These are phyloP conservation scores for Naganishia randhawae DNA, from an alignment of 768 basidiomycete species.

Conservation along the genomic window DNA sequence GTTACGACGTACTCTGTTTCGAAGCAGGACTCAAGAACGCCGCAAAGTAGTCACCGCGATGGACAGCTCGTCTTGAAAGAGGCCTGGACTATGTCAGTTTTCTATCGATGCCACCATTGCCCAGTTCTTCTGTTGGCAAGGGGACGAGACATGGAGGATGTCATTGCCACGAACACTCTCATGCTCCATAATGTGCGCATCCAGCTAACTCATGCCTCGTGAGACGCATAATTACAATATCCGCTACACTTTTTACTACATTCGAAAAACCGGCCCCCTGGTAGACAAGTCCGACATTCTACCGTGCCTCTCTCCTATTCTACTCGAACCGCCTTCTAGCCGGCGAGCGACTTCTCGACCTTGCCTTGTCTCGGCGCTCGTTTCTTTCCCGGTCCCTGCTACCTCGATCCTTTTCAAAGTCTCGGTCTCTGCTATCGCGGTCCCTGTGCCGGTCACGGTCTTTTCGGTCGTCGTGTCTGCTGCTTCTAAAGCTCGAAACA, in stretches of 20 bases:
- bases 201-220: no score
- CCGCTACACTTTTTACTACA: background rate
- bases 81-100: no score
- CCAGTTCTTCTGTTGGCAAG: no score
- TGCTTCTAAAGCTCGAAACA: background rate
- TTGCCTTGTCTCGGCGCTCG: conserved; percentile 18
- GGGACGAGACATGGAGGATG: no score
- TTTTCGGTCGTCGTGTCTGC: conserved; percentile 25
- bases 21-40: no score
- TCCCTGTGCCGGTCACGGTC: conserved; percentile 26
- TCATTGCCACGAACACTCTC: background rate
- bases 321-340: conserved; percentile 17
- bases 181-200: background rate
- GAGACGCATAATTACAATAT: background rate
- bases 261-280: background rate
- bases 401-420: conserved; percentile 14
- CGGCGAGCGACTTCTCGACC: conserved; percentile 20
- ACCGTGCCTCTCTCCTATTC: background rate
- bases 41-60: no score
- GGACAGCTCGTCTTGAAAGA: no score
- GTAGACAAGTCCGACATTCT: background rate
- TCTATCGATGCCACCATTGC: no score
- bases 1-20: no score
- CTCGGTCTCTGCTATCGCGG: conserved; percentile 20
- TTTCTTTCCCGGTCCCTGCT: conserved; percentile 14